Percentiles rank a stretch among this genome's conserved stretches.
Evolutionary conservation across 2,329 filamentous ascomycete genomes (phyloP).

Genomic region (Dichotomopilus funicola): DNA sequence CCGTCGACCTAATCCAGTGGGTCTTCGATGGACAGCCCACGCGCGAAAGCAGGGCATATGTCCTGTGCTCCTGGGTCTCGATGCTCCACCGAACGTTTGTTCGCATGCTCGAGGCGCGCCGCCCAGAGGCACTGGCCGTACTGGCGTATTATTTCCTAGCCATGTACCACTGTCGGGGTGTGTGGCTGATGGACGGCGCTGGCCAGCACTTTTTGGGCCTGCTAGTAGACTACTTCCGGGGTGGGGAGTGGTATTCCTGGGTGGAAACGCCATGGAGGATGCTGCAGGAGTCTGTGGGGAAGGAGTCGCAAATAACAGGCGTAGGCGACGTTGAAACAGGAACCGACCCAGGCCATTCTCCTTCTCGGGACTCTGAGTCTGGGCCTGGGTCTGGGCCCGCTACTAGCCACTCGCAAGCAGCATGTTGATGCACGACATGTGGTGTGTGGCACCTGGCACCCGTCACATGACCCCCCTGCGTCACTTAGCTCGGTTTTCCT

Average conservation of each 20-base stretch:
- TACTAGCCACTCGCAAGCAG: constrained; percentile 1
- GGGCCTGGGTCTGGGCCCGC: not conserved
- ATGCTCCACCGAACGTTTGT: constrained; percentile 32
- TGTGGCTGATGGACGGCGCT: constrained; percentile 31
- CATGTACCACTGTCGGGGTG: constrained; percentile 30
- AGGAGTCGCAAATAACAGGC: not conserved
- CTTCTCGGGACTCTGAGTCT: too few species aligned
- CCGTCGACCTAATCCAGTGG: constrained; percentile 27
- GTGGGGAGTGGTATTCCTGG: constrained; percentile 29
- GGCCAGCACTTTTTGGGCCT: constrained; percentile 28
- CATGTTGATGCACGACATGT: not conserved
- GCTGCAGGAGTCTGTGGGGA: constrained; percentile 12
- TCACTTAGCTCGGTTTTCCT: not conserved
- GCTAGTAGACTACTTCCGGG: constrained; percentile 22
- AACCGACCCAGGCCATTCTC: not conserved
- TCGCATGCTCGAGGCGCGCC: constrained; percentile 29
- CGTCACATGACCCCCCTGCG: constrained; percentile 15
- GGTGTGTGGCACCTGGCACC: not conserved
- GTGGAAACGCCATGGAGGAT: constrained; percentile 23
- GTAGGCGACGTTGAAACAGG: not conserved
- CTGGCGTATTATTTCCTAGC: constrained; percentile 39
- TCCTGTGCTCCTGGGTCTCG: constrained; percentile 33
- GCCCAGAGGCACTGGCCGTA: constrained; percentile 35
- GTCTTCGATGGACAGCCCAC: constrained; percentile 25
- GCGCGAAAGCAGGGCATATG: constrained; percentile 16